Conservation (phyloP, 108 stramenopile genomes). For the Nannochloropsis gaditana region DNA sequence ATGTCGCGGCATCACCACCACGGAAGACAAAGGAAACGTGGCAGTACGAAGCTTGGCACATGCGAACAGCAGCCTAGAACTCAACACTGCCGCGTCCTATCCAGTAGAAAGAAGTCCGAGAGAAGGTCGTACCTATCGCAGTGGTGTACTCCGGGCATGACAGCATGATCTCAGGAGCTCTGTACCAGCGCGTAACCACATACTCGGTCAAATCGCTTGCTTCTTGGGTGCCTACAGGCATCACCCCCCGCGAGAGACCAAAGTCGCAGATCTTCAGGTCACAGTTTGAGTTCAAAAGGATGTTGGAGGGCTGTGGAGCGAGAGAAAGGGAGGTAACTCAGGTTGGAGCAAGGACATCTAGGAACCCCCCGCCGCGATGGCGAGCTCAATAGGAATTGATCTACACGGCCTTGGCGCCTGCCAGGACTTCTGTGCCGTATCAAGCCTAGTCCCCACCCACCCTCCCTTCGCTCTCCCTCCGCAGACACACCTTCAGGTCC, state of each 20-base stretch:
- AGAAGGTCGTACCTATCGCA: slow-evolving; percentile 59
- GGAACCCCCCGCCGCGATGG: background rate
- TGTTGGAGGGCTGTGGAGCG: slow-evolving; percentile 43
- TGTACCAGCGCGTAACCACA: slow-evolving; percentile 66
- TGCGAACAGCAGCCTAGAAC: no score
- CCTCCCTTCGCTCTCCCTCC: no score
- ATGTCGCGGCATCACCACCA: no score
- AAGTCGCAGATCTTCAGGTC: slow-evolving; percentile 99
- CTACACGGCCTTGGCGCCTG: no score
- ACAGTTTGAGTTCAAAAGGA: slow-evolving; percentile 70
- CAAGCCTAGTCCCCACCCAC: no score
- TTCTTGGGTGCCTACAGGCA: background rate
- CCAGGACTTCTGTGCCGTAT: no score
- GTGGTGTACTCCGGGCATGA: slow-evolving; percentile 96
- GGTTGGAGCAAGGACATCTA: background rate
- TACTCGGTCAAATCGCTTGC: slow-evolving; percentile 57
- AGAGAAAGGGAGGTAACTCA: background rate
- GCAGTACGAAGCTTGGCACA: no score
- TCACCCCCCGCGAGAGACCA: slow-evolving; percentile 69
- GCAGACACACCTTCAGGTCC: slow-evolving; percentile 69
- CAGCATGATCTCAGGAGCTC: slow-evolving; percentile 98
- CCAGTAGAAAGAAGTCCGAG: background rate
- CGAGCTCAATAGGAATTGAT: no score
- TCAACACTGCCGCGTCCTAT: no score
- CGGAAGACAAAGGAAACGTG: no score